Conservation (phyloP, 2,329 filamentous ascomycete species). For the Aspergillus brasiliensis region DNA sequence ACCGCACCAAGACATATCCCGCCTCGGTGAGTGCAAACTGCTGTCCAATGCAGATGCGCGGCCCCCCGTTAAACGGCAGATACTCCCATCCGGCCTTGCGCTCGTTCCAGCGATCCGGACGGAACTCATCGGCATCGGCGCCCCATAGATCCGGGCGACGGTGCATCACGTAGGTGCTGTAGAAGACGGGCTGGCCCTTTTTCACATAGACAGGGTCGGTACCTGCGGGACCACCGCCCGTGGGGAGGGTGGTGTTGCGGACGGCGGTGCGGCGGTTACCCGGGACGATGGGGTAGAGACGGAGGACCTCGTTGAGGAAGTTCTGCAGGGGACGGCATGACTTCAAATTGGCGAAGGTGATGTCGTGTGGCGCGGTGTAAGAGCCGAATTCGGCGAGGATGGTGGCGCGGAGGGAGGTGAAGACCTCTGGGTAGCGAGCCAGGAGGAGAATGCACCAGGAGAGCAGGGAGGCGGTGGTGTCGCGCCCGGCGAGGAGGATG, state of each 20-base stretch:
- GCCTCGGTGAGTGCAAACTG: conserved; percentile 77
- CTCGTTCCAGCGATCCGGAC: conserved; percentile 71
- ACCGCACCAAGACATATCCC: conserved; percentile 67
- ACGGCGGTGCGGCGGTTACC: conserved; percentile 46
- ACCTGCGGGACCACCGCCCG: conserved; percentile 63
- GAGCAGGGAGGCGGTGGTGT: conserved; percentile 54
- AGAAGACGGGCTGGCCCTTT: conserved; percentile 67
- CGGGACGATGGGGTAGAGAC: conserved; percentile 51
- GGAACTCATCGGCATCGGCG: conserved; percentile 55
- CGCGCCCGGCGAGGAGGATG: conserved; percentile 56
- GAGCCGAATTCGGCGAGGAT: conserved; percentile 23
- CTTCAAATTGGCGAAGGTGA: conserved; percentile 49
- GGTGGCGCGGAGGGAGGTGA: conserved; percentile 19
- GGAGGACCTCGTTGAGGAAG: conserved; percentile 44
- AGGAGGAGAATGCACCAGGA: conserved; percentile 40
- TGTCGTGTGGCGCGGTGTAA: conserved; percentile 13
- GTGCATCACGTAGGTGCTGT: conserved; percentile 73
- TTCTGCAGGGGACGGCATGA: conserved; percentile 42
- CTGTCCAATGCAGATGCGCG: conserved; percentile 75
- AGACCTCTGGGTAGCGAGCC: conserved; percentile 21
- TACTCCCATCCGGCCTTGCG: conserved; percentile 68
- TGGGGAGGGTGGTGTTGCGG: conserved; percentile 47
- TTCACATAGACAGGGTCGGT: conserved; percentile 64
- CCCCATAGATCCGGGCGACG: conserved; percentile 59
- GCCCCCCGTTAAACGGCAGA: conserved; percentile 74